phyloP scores from a whole-genome alignment of 192 early-diverging fungal genomes.

The Rhizoclosmatium sp. region DNA sequence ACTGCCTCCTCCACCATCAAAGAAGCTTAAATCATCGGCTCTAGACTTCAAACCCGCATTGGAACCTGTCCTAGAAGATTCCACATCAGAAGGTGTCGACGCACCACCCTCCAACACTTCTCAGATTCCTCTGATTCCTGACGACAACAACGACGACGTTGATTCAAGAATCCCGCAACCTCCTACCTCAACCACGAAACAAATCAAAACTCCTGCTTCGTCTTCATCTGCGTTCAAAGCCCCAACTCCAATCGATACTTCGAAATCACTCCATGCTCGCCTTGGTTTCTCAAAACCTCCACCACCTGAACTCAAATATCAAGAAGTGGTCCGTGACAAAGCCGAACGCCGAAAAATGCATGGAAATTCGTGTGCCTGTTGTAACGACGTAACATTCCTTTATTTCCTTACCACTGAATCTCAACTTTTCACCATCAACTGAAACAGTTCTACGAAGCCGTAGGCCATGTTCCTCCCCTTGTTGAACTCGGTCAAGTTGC shows the following conservation, averaged over 20 bases:
- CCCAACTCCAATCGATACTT: not conserved
- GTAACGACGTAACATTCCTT: not conserved
- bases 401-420: too few species aligned
- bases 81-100: not conserved
- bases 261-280: too few species aligned
- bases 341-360: constrained; percentile 22
- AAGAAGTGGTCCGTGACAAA: constrained; percentile 28
- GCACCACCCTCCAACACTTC: not conserved
- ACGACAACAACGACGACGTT: not conserved
- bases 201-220: not conserved
- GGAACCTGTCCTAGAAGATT: not conserved
- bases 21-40: constrained; percentile 1
- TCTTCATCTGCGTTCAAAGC: not conserved
- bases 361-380: constrained; percentile 13
- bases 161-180: not conserved
- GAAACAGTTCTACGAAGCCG: constrained; percentile 7
- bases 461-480: constrained; percentile 22
- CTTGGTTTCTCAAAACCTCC: not conserved
- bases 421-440: too few species aligned
- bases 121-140: not conserved
- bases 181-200: not conserved
- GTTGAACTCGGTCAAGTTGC: constrained; percentile 14
- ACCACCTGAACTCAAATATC: not conserved
- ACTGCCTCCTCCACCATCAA: not conserved
- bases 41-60: not conserved